phyloP scores from a whole-genome alignment of 2,329 filamentous ascomycete species.

The Aspergillus transmontanensis region DNA sequence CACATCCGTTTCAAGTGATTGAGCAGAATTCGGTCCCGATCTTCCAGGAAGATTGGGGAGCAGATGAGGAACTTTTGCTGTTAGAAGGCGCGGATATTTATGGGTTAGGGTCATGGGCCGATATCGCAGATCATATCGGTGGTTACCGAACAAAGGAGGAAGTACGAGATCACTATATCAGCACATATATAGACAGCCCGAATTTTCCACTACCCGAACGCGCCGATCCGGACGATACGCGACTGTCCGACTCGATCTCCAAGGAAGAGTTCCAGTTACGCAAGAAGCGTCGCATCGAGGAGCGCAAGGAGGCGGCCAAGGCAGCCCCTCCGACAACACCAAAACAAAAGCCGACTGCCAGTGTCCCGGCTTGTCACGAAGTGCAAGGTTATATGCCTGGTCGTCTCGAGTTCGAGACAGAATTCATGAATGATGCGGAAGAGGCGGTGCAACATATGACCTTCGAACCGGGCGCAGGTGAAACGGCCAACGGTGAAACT shows the following conservation, averaged over 20 bases:
- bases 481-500: slow-evolving; percentile 83
- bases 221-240: slow-evolving; percentile 79
- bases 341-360: slow-evolving; percentile 94
- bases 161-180: slow-evolving; percentile 89
- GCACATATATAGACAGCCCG: slow-evolving; percentile 80
- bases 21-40: slow-evolving; percentile 99
- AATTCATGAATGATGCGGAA: slow-evolving; percentile 96
- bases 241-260: slow-evolving; percentile 76
- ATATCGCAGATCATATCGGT: slow-evolving; percentile 97
- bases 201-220: slow-evolving; percentile 84
- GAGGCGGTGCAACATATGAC: slow-evolving; percentile 98
- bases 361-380: slow-evolving; percentile 94
- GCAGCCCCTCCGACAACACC: slow-evolving; percentile 80
- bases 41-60: slow-evolving; percentile 92
- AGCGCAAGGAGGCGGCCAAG: slow-evolving; percentile 83
- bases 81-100: slow-evolving; percentile 96
- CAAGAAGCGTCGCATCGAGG: slow-evolving; percentile 92
- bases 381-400: slow-evolving; percentile 99
- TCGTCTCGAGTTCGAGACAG: slow-evolving; percentile 93
- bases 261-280: slow-evolving; percentile 89
- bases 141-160: slow-evolving; percentile 94
- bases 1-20: slow-evolving; percentile 89
- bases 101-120: slow-evolving; percentile 93
- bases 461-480: slow-evolving; percentile 92
- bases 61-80: slow-evolving; percentile 91